Evolutionary conservation across 257 asterid species (phyloP).

Genomic region (Verbascum thapsus): DNA sequence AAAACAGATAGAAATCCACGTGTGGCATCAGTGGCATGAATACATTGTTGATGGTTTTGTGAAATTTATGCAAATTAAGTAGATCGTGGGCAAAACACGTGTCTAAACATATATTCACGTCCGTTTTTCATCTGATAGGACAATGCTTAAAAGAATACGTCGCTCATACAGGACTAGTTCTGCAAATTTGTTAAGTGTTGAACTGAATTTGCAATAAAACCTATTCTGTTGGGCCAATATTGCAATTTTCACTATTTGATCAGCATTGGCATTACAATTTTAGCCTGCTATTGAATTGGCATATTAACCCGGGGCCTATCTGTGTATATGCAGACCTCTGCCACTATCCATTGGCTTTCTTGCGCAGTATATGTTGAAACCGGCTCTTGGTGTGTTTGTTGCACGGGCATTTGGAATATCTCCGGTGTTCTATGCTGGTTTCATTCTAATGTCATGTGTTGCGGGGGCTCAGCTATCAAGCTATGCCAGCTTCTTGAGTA

Average conservation of each 20-base stretch:
- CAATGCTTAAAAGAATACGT: too few relatives aligned
- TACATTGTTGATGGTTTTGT: too few relatives aligned
- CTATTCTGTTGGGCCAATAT: too few relatives aligned
- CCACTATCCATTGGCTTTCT: slow-evolving; percentile 75
- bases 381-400: slow-evolving; percentile 77
- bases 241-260: background rate
- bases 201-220: too few relatives aligned
- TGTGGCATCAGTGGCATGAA: too few relatives aligned
- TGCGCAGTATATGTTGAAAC: slow-evolving; percentile 86
- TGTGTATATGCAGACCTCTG: slow-evolving; percentile 63
- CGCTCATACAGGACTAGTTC: too few relatives aligned
- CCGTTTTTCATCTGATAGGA: too few relatives aligned
- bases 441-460: slow-evolving; percentile 85
- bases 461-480: slow-evolving; percentile 99
- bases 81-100: too few relatives aligned
- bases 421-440: slow-evolving; percentile 80
- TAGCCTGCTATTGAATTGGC: background rate
- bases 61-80: too few relatives aligned
- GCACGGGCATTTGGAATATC: slow-evolving; percentile 85
- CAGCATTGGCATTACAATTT: background rate
- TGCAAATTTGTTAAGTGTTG: too few relatives aligned
- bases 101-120: too few relatives aligned
- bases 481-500: slow-evolving; percentile 95
- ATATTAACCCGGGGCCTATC: background rate
- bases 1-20: too few relatives aligned